Base-by-base conservation (phyloP, 108 stramenopile species). In the Cyclostephanos tholiformis region DNA sequence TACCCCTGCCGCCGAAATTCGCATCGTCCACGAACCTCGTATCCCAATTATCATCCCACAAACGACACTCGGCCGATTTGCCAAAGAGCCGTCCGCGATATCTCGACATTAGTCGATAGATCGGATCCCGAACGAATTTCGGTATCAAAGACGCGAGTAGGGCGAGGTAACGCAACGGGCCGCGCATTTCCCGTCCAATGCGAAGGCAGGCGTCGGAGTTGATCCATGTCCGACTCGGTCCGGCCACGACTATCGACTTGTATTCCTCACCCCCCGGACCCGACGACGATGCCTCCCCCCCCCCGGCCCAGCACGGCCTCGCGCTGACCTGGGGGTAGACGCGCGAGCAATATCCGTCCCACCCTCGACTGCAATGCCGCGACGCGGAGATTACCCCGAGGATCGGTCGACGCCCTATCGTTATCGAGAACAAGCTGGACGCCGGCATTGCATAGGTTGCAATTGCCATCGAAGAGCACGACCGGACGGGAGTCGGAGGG, bases 391-490 rank as follows among this genome's bases (percentile, higher is more conserved):
- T 83, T 83, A 0, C 82, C 82, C 13, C 82, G 64, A 8, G 72
- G 61, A 32, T 83, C 82, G 30, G 12, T 0, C 36, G 39, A 53
- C 41, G 74, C 71, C 4, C 62, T 36, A 63, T 91, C 90, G 25
- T 74, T 62, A 76, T 91, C 90, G 17, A 91, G 72, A 19, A 82
- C 58, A 36, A 87, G 79, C 65, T 89, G 87, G 25, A 89, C 88
- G 22, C 77, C 84, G 32, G 67, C 77, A 30, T 88, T 87, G 77
- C 89, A 91, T 36, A 91, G 80, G 63, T 88, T 91, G 65, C 89
- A 91, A 66, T 76, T 70, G 22, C 89, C 89, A 62, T 91, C 89
- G 51, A 91, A 91, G 22, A 91, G 75, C 49, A 91, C 82, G 22
- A 91, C 77, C 10, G 89, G 88, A 44, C 88, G 76, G 38, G 76